A percentile compares a stretch with the other conserved stretches of the same genome.
Conservation (phyloP, 345 rosid genomes). For the Hevea brasiliensis region DNA sequence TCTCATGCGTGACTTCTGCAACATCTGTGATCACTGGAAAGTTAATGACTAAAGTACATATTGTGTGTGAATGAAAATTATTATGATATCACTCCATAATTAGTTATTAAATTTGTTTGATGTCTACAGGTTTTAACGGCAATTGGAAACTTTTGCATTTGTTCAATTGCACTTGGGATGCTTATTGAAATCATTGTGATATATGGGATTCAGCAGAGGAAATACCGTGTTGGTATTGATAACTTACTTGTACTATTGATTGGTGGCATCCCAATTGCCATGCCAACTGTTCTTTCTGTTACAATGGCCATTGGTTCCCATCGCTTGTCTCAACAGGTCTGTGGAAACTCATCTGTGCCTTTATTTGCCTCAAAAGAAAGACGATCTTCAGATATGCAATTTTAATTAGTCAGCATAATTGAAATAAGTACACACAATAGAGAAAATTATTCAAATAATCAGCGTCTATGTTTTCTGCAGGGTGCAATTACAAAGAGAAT, state of each 20-base stretch:
- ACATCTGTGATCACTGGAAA: background rate
- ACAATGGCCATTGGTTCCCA: conserved; percentile 50
- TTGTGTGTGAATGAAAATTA: background rate
- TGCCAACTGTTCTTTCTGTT: conserved; percentile 67
- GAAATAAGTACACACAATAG: background rate
- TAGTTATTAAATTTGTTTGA: background rate
- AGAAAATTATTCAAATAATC: background rate
- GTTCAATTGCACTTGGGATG: conserved; percentile 44
- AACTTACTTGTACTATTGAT: conserved; percentile 56
- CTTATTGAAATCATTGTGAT: conserved; percentile 37
- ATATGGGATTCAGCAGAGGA: conserved; percentile 39
- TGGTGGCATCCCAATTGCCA: conserved; percentile 74
- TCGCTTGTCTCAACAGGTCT: conserved; percentile 40
- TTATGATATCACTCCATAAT: background rate
- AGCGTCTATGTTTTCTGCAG: conserved; percentile 15
- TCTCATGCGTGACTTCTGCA: background rate
- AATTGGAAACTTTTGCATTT: conserved; percentile 47
- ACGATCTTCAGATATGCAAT: background rate
- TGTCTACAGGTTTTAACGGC: conserved; percentile 38
- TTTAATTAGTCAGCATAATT: background rate
- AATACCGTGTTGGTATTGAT: conserved; percentile 56
- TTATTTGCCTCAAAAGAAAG: background rate
- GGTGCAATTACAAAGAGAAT: conserved; percentile 47
- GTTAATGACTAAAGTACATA: background rate
- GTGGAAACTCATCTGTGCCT: background rate